Evolutionary conservation across 495 filamentous ascomycete genomes (phyloP), one percentile per base, ranked within the genome.

Genomic region (Cudoniella acicularis): DNA sequence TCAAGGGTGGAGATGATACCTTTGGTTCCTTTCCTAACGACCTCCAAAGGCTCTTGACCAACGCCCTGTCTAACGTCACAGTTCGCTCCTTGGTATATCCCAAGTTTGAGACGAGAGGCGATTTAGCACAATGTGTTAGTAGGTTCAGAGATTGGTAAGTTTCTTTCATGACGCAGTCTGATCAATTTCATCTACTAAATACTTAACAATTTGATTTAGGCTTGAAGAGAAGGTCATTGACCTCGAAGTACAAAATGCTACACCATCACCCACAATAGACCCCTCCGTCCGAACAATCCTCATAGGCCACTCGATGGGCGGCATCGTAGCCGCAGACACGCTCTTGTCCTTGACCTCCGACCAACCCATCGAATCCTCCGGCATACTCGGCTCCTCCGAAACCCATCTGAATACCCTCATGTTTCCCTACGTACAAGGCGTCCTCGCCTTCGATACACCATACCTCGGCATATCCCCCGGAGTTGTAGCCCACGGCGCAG

Each of bases 391-490:
- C 26, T 26, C 48, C 27, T 22, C 53, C n/a, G 30, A 36, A 16
- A 49, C 57, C 16, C 25, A 43, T 11, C 57, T 62, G 2, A 69
- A 69, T 55, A 59, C 60, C 0, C 42, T 64, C 9, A 69, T 69
- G 66, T 88, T 87, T 64, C 85, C 84, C 18, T 84, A 83, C 67
- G 77, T 98, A 60, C 87, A 90, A 66, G 94, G 90, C 53, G 81
- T 98, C 23, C 81, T 98, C 21, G 91, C 93, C 30, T 97, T 98
- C 69, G 94, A 98, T 72, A 98, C 94, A 0, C 94, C 94, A 1
- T 98, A 87, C 63, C 80, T 98, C 0, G 93, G 94, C 18, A 91
- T 98, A 57, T 83, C 89, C 4, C 92, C 94, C 0, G 86, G 89
- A 21, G 90, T 97, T 0, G 84, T 97, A 3, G 92, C 93, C 2